Evolutionary conservation across 1,284 basidiomycete genomes (phyloP), one percentile per base, ranked within the genome.

Genomic region (Neonothopanus nambi): DNA sequence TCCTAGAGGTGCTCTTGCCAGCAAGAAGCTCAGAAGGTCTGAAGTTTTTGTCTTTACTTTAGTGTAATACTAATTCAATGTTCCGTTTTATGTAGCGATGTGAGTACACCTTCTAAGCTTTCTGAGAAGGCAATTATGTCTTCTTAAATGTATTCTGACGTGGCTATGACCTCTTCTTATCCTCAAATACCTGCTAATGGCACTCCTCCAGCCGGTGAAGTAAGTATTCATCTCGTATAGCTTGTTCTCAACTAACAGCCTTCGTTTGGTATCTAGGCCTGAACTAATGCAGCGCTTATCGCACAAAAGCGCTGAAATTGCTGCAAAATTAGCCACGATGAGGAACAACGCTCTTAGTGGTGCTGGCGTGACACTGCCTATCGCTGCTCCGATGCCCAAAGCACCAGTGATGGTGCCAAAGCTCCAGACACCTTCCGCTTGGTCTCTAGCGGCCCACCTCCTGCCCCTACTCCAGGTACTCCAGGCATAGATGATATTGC

Each of bases 281-380:
- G 75, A 42, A 75, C 79, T 43, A 70, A 72, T 61, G 79, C 80
- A 59, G 85, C 80, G 41, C 76, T 89, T 62, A 89, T 91, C 55
- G 84, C 85, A 37, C 84, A 87, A 70, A 91, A 91, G 85, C 36
- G 92, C 92, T 11, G 90, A 93, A 70, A 85, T 95, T 52, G 81
- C 88, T 20, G 81, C 88, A 20, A 91, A 91, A 67, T 80, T 92
- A 51, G 91, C 91, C 9, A 83, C 83, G 5, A 86, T 94, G 77
- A 87, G 84, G 66, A 80, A 73, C 42, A 72, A 74, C 9, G 67
- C 75, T 1, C 59, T 74, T 35, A 70, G 69, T 8, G 66, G 58
- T 11, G 58, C 69, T 0, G 24, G 21, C n/a, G 45, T 52, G 12
- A 47, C 51, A n/a, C 28, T 52, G 15, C 51, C 51, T 41, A 55